phyloP scores from a whole-genome alignment of 805 yeast genomes.

The Nakazawaea wyomingensis region DNA sequence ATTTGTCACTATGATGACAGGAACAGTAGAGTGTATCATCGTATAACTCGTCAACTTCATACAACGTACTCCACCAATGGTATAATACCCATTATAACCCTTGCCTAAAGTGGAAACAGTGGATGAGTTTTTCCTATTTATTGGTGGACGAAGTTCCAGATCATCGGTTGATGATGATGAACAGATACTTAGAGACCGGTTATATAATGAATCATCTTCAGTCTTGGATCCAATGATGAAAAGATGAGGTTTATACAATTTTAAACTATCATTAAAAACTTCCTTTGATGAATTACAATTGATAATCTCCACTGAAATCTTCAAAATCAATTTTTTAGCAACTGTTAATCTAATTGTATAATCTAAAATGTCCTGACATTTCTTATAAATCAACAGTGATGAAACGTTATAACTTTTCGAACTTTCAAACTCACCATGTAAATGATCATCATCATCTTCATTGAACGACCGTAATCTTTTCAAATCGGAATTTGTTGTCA shows the following conservation, averaged over 20 bases:
- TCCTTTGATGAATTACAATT: conserved; percentile 40
- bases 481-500: not conserved
- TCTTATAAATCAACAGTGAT: conserved; percentile 22
- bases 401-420: conserved; percentile 9
- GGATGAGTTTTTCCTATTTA: not conserved
- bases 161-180: conserved; percentile 2
- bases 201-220: conserved; percentile 20
- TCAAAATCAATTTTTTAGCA: conserved; percentile 22
- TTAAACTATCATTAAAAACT: conserved; percentile 48
- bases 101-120: conserved; percentile 13
- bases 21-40: conserved; percentile 12
- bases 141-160: not conserved
- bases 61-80: conserved; percentile 6
- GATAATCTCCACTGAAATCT: conserved; percentile 54
- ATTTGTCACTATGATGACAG: conserved; percentile 13
- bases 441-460: conserved; percentile 17
- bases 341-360: conserved; percentile 14
- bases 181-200: not conserved
- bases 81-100: conserved; percentile 15
- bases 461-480: conserved; percentile 13
- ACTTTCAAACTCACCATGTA: conserved; percentile 19
- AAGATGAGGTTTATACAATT: conserved; percentile 54
- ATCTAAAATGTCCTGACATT: conserved; percentile 24
- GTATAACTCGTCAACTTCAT: conserved; percentile 13
- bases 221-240: conserved; percentile 37